A percentile compares a stretch with the other conserved stretches of the same genome.
Evolutionary conservation across 2,329 filamentous ascomycete genomes (phyloP).

Genomic region (Cladosporium sp.): DNA sequence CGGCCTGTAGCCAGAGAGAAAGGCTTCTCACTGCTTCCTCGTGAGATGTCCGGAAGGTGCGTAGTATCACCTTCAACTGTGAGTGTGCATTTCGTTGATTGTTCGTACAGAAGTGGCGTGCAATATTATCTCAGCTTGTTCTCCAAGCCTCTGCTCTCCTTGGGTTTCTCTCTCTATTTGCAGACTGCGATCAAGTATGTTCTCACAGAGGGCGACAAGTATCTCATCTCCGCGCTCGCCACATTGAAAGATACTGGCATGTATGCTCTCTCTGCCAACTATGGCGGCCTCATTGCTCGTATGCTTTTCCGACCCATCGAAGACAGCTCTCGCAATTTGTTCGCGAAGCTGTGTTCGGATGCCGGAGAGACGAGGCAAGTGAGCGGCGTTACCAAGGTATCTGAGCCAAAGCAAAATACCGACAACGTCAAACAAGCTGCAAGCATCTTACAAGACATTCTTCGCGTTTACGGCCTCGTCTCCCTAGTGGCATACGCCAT

Average conservation of each 20-base stretch:
- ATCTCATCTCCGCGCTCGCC: slow-evolving; percentile 76
- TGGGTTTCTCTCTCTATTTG: slow-evolving; percentile 77
- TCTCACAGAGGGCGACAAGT: slow-evolving; percentile 88
- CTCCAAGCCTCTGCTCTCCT: slow-evolving; percentile 63
- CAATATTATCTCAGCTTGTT: slow-evolving; percentile 60
- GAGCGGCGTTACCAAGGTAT: slow-evolving; percentile 6
- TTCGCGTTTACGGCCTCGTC: slow-evolving; percentile 71
- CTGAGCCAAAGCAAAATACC: slow-evolving; percentile 5
- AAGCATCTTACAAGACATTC: slow-evolving; percentile 57
- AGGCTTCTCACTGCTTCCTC: slow-evolving; percentile 65
- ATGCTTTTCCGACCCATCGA: slow-evolving; percentile 93
- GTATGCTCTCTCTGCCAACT: slow-evolving; percentile 92
- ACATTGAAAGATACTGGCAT: slow-evolving; percentile 78
- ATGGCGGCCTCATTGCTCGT: slow-evolving; percentile 78
- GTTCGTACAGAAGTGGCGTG: slow-evolving; percentile 24
- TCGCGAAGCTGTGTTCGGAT: slow-evolving; percentile 67
- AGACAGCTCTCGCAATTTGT: slow-evolving; percentile 85
- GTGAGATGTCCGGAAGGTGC: slow-evolving; percentile 41
- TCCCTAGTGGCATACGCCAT: slow-evolving; percentile 64
- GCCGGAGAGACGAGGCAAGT: slow-evolving; percentile 1
- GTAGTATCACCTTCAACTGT: slow-evolving; percentile 19
- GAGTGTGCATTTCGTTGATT: slow-evolving; percentile 22
- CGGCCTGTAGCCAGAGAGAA: slow-evolving; percentile 51
- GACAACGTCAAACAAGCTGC: slow-evolving; percentile 35
- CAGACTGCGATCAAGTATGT: slow-evolving; percentile 90